These are phyloP conservation scores for Chlorencoelia australis DNA, from an alignment of 2,329 filamentous ascomycete species.

Conservation along the genomic window DNA sequence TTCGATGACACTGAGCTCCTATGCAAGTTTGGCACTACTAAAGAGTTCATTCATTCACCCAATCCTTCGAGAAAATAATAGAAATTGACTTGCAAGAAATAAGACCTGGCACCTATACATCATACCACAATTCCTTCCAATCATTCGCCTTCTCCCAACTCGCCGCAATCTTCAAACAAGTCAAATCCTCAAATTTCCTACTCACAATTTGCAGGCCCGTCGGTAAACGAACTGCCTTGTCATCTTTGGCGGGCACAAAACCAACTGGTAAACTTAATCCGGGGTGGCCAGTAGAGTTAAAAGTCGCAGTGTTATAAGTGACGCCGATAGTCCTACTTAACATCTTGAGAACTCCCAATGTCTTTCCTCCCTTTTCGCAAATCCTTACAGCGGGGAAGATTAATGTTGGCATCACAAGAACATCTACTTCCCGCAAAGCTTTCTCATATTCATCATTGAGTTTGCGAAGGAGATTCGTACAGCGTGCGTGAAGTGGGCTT, in stretches of 20 bases:
- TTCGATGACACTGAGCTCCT: no score
- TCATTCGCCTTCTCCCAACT: constrained; percentile 37
- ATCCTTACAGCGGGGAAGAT: constrained; percentile 30
- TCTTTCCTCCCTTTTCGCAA: not conserved
- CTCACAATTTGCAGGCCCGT: constrained; percentile 47
- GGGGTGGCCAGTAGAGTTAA: constrained; percentile 48
- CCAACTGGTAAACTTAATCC: constrained; percentile 43
- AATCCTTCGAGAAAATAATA: no score
- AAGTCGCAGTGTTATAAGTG: constrained; percentile 45
- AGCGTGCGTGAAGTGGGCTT: constrained; percentile 25
- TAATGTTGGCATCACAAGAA: constrained; percentile 39
- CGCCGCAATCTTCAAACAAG: constrained; percentile 33
- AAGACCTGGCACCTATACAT: no score
- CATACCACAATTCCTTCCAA: no score
- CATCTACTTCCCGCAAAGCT: constrained; percentile 32
- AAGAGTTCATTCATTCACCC: no score
- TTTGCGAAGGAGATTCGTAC: constrained; percentile 36
- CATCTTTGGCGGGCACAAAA: constrained; percentile 27
- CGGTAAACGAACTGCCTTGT: constrained; percentile 32
- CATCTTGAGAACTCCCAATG: not conserved
- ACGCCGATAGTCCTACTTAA: constrained; percentile 36
- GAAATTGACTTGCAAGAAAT: no score
- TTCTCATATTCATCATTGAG: constrained; percentile 37
- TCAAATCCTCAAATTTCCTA: constrained; percentile 39
- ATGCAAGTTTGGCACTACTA: no score